Conservation (phyloP, 1,139 yeast genomes). For the Pichia sp. region DNA sequence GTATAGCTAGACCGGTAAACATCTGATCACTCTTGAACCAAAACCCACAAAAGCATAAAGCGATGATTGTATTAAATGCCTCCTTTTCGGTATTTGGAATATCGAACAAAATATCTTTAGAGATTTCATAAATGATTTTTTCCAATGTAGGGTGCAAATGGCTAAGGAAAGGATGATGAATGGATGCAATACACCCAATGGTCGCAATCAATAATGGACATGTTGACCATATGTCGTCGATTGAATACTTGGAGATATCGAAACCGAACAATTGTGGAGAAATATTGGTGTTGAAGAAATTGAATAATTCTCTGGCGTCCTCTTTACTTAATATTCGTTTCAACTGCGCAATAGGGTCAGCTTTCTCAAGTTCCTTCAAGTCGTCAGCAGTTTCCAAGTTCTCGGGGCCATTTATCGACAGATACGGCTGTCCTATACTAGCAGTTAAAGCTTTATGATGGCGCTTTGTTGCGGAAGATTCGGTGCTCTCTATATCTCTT, state of each 20-base stretch:
- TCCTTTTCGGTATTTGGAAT: conserved; percentile 39
- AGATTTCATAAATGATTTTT: conserved; percentile 41
- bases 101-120: conserved; percentile 43
- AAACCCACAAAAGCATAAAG: conserved; percentile 61
- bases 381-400: neutral
- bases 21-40: conserved; percentile 65
- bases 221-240: conserved; percentile 48
- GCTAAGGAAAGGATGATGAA: conserved; percentile 51
- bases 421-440: neutral
- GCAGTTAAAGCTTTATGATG: neutral
- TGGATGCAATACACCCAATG: conserved; percentile 58
- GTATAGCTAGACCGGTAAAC: conserved; percentile 65
- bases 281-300: conserved; percentile 51
- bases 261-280: conserved; percentile 67
- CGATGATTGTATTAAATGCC: conserved; percentile 57
- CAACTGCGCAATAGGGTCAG: conserved; percentile 4
- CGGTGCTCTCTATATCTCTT: neutral
- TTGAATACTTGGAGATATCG: conserved; percentile 48
- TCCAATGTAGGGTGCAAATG: conserved; percentile 39
- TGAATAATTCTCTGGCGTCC: conserved; percentile 49
- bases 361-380: neutral
- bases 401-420: neutral
- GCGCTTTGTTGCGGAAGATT: neutral
- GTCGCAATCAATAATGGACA: conserved; percentile 62
- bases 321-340: conserved; percentile 31